phyloP scores from a whole-genome alignment of 208 protist species.

The Blastocrithidia nonstop region DNA sequence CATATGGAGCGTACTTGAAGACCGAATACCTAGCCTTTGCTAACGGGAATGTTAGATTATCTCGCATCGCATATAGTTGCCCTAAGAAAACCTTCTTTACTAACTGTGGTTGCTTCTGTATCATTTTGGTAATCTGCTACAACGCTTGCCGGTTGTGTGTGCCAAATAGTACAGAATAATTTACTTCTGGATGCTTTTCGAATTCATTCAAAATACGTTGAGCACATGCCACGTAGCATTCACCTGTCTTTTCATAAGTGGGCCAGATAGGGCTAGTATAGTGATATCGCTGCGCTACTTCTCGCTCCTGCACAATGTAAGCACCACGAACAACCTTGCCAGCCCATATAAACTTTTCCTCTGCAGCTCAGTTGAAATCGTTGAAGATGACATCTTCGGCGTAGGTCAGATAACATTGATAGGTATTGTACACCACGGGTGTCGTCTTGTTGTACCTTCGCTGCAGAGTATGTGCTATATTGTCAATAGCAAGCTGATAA shows the following conservation, averaged over 20 bases:
- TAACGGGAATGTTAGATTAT: conserved; percentile 90
- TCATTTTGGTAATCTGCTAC: conserved; percentile 31
- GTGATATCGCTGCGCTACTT: conserved; percentile 48
- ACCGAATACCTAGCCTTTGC: conserved; percentile 69
- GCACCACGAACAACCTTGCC: conserved; percentile 94
- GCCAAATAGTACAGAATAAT: conserved; percentile 75
- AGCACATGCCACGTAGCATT: conserved; percentile 72
- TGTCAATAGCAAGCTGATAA: conserved; percentile 92
- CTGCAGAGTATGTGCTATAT: conserved; percentile 74
- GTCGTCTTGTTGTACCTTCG: conserved; percentile 81
- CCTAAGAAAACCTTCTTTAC: conserved; percentile 66
- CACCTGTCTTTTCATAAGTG: conserved; percentile 85
- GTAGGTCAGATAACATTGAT: conserved; percentile 95
- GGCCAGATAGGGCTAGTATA: conserved; percentile 83
- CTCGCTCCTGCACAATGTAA: conserved; percentile 87
- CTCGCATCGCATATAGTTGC: conserved; percentile 94
- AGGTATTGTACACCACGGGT: conserved; percentile 93
- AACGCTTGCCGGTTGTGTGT: conserved; percentile 89
- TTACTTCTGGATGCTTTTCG: conserved; percentile 20
- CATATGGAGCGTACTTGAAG: conserved; percentile 95
- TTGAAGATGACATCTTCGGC: conserved; percentile 65
- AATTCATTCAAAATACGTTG: conserved; percentile 51
- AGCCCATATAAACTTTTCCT: conserved; percentile 80
- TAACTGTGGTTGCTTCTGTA: conserved; percentile 32
- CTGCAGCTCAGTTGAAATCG: conserved; percentile 70